These are phyloP conservation scores for Choiromyces venosus DNA, from an alignment of 495 filamentous ascomycete species.

Conservation along the genomic window DNA sequence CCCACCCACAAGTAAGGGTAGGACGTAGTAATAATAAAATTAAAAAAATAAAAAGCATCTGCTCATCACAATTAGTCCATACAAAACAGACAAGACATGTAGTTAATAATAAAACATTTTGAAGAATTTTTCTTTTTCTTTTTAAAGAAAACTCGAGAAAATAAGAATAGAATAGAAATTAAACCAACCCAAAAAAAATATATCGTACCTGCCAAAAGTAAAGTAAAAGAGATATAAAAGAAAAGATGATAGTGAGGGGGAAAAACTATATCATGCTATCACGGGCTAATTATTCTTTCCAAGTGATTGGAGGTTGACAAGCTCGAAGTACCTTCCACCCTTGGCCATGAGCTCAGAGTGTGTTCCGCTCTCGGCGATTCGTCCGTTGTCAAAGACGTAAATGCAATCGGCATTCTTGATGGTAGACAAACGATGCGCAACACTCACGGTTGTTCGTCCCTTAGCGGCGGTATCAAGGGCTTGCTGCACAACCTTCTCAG, in stretches of 20 bases:
- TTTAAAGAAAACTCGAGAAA: not conserved
- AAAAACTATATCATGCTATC: not conserved
- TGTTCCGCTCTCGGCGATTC: conserved; percentile 66
- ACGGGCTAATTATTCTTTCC: conserved; percentile 50
- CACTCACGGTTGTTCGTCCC: conserved; percentile 72
- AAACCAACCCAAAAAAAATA: not conserved
- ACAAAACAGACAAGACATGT: too few relatives aligned
- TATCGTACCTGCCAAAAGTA: not conserved
- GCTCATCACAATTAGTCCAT: too few relatives aligned
- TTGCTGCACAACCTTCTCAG: conserved; percentile 75
- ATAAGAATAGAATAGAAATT: not conserved
- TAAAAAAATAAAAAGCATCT: too few relatives aligned
- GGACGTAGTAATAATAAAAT: not conserved
- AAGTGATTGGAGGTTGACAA: conserved; percentile 74
- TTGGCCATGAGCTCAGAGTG: conserved; percentile 62
- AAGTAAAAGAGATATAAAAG: not conserved
- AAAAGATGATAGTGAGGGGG: not conserved
- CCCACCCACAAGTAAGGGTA: too few relatives aligned
- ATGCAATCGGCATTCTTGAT: conserved; percentile 81
- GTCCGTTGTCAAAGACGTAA: conserved; percentile 74
- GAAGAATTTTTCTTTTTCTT: not conserved
- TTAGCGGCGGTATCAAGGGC: conserved; percentile 68
- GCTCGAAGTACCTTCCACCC: conserved; percentile 66
- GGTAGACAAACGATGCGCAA: conserved; percentile 70
- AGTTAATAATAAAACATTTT: not conserved